phyloP scores from a whole-genome alignment of 129 eudicot genomes.

The Saposhnikovia divaricata region DNA sequence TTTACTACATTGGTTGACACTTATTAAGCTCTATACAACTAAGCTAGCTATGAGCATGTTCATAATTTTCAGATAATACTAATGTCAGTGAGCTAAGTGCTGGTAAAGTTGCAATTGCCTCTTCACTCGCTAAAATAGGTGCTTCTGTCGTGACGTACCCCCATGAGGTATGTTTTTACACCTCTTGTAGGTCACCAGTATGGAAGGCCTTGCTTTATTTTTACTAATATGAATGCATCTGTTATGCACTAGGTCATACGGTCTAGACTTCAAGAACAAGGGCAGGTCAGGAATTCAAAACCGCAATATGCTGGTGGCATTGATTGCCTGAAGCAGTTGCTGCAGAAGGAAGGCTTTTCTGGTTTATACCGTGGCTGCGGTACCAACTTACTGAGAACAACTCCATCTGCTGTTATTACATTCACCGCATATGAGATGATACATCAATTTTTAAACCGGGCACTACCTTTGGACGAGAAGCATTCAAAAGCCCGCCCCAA shows the following conservation, averaged over 20 bases:
- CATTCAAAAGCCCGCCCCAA: constrained; percentile 26
- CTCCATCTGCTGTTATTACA: constrained; percentile 89
- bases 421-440: constrained; percentile 93
- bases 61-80: constrained; percentile 49
- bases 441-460: constrained; percentile 47
- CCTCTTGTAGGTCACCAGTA: background rate
- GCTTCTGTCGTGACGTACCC: constrained; percentile 88
- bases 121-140: constrained; percentile 71
- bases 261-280: constrained; percentile 94
- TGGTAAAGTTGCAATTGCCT: constrained; percentile 76
- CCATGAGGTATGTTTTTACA: constrained; percentile 57
- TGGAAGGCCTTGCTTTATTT: background rate
- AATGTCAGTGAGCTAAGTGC: constrained; percentile 50
- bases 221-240: background rate
- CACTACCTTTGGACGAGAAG: constrained; percentile 38
- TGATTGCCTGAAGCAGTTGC: constrained; percentile 79
- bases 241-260: constrained; percentile 62
- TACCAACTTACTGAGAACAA: constrained; percentile 86
- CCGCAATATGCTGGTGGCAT: constrained; percentile 62
- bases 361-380: constrained; percentile 97
- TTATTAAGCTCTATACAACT: background rate
- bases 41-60: constrained; percentile 19
- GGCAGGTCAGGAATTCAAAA: constrained; percentile 46
- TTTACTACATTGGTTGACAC: constrained; percentile 8
- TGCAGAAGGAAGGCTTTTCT: constrained; percentile 52